Percentiles rank a stretch among this genome's conserved stretches.
phyloP scores from a whole-genome alignment of 2,329 filamentous ascomycete species.

The Fusarium liriodendri region DNA sequence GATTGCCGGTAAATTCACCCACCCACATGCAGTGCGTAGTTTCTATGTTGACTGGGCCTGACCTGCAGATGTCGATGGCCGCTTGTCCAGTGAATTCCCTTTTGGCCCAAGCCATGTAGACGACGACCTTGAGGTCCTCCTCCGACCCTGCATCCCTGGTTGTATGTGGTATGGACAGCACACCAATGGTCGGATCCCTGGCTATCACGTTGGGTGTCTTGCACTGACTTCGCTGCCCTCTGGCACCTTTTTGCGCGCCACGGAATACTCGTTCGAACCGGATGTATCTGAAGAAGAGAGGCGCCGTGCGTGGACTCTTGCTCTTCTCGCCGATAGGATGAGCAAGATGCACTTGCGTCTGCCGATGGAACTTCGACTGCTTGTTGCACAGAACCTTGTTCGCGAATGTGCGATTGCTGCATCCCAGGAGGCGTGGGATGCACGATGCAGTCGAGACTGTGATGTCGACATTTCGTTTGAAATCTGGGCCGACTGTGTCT shows the following conservation, averaged over 20 bases:
- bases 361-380: not conserved
- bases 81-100: not conserved
- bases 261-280: not conserved
- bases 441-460: not conserved
- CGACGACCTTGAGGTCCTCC: not conserved
- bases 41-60: not conserved
- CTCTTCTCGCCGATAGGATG: not conserved
- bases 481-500: not conserved
- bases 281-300: not conserved
- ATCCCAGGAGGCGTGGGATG: not conserved
- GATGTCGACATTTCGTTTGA: not conserved
- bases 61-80: not conserved
- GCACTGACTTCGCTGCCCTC: not conserved
- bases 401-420: not conserved
- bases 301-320: not conserved
- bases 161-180: not conserved
- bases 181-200: not conserved
- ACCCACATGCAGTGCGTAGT: not conserved
- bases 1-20: not conserved
- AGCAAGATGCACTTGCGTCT: not conserved
- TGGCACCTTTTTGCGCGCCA: not conserved
- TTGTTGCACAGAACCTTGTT: not conserved
- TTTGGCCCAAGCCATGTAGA: not conserved
- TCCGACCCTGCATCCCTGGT: not conserved
- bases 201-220: not conserved